phyloP scores from a whole-genome alignment of 805 yeast genomes.

The Sugiyamaella qingdaonensis region DNA sequence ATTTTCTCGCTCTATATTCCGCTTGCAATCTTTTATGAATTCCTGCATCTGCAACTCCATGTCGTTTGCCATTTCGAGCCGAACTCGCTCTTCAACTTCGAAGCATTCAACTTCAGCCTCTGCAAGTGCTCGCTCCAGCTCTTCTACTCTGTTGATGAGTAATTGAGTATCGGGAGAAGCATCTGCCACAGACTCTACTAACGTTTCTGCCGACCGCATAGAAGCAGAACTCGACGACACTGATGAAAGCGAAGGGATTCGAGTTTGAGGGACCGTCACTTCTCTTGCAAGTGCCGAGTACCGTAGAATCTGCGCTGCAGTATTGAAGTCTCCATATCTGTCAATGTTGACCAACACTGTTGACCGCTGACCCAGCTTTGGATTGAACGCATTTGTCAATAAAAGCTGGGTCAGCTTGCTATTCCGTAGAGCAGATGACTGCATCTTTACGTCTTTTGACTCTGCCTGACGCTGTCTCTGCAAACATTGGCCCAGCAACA shows the following conservation, averaged over 20 bases:
- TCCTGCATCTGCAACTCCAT: conserved; percentile 27
- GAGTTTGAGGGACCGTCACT: conserved; percentile 19
- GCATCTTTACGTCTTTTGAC: conserved; percentile 31
- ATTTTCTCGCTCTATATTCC: conserved; percentile 18
- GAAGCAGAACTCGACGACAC: conserved; percentile 5
- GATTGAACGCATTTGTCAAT: conserved; percentile 41
- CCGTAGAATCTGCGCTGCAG: conserved; percentile 31
- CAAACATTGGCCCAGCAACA: conserved; percentile 49
- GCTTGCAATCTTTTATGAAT: conserved; percentile 28
- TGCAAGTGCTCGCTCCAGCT: conserved; percentile 15
- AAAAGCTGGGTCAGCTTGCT: conserved; percentile 48
- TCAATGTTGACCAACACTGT: conserved; percentile 39
- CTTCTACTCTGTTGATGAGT: conserved; percentile 20
- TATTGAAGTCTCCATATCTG: conserved; percentile 37
- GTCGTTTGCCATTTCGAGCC: conserved; percentile 29
- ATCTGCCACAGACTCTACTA: neutral
- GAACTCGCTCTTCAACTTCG: conserved; percentile 21
- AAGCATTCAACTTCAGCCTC: conserved; percentile 14
- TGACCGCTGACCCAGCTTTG: conserved; percentile 28
- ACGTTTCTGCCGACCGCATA: neutral
- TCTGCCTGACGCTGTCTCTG: conserved; percentile 35
- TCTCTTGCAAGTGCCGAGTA: conserved; percentile 30
- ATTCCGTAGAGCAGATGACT: conserved; percentile 43
- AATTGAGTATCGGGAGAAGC: neutral
- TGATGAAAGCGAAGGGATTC: conserved; percentile 15